Percentiles rank a stretch among this genome's conserved stretches.
These are phyloP conservation scores for Globisporangium uncinulatum DNA, from an alignment of 352 stramenopile species.

Conservation along the genomic window DNA sequence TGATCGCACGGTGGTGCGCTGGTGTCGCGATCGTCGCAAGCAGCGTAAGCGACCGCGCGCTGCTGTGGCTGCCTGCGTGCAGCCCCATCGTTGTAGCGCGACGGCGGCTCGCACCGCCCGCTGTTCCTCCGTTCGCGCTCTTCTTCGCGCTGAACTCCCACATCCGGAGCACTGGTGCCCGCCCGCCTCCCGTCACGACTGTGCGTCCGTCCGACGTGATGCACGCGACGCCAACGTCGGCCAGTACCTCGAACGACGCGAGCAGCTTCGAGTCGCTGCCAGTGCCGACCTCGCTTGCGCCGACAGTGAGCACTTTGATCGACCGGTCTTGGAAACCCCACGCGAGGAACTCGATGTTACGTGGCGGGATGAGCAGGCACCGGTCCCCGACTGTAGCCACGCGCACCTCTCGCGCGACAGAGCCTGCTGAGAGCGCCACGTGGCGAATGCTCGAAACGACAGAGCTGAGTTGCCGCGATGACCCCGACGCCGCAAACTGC, in stretches of 20 bases:
- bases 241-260: constrained; percentile 50
- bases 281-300: constrained; percentile 33
- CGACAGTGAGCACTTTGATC: constrained; percentile 50
- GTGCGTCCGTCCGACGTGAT: constrained; percentile 61
- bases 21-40: constrained; percentile 40
- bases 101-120: constrained; percentile 5
- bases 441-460: constrained; percentile 32
- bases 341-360: constrained; percentile 58
- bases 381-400: constrained; percentile 33
- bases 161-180: constrained; percentile 42
- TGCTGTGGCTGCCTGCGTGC: constrained; percentile 20
- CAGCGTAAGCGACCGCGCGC: constrained; percentile 32
- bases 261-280: constrained; percentile 55
- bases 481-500: neutral
- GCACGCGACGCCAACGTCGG: constrained; percentile 42
- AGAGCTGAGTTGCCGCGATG: constrained; percentile 22
- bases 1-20: constrained; percentile 33
- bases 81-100: constrained; percentile 27
- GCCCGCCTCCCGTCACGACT: constrained; percentile 39
- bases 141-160: constrained; percentile 40
- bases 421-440: constrained; percentile 37
- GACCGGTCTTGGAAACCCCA: constrained; percentile 67
- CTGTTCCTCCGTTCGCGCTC: constrained; percentile 2
- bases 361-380: constrained; percentile 55
- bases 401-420: constrained; percentile 45